Conservation (phyloP, 306 rosid genomes). For the Senna siamea region DNA sequence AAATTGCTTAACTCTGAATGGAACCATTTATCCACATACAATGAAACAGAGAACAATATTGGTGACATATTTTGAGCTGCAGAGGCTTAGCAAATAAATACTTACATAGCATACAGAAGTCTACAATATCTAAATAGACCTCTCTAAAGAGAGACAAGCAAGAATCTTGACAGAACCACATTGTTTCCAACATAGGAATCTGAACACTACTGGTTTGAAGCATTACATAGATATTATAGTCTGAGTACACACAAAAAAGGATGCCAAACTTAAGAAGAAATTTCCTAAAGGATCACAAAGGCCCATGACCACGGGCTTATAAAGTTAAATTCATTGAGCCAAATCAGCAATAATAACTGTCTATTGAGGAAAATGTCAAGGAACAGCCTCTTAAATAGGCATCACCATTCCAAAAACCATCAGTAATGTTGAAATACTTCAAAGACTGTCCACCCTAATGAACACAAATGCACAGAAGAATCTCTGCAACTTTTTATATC, state of each 20-base stretch:
- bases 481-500: background rate
- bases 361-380: background rate
- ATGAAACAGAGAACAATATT: background rate
- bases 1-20: conserved; percentile 24
- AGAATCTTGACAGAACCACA: background rate
- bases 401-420: background rate
- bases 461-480: background rate
- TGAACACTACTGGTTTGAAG: conserved; percentile 20
- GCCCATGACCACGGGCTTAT: background rate
- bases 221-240: conserved; percentile 16
- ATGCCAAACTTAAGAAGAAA: conserved; percentile 19
- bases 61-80: conserved; percentile 20
- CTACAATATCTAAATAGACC: conserved; percentile 15
- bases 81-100: conserved; percentile 8
- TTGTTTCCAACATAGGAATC: conserved; percentile 21
- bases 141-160: conserved; percentile 25
- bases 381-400: background rate
- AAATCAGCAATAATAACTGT: conserved; percentile 3
- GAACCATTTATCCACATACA: conserved; percentile 7
- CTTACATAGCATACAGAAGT: conserved; percentile 1
- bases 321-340: conserved; percentile 11
- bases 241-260: conserved; percentile 14
- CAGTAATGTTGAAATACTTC: background rate
- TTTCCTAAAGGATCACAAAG: conserved; percentile 2
- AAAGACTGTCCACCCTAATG: background rate